A percentile compares a stretch with the other conserved stretches of the same genome.
Conservation (phyloP, 371 early-diverging fungal genomes). For the Mortierella sp. region DNA sequence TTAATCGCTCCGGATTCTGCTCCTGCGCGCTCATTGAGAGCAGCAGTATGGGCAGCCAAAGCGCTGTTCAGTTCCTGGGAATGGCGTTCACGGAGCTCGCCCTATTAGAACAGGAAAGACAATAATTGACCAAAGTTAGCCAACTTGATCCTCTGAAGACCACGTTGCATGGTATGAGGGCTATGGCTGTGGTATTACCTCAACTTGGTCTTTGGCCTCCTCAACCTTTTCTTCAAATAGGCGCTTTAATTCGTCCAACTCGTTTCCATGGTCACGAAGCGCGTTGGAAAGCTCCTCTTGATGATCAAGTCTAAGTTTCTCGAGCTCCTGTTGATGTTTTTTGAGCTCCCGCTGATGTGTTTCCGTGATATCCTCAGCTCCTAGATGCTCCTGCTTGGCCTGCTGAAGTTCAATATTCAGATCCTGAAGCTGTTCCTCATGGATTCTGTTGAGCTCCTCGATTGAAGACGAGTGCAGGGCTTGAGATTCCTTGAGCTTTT, state of each 20-base stretch:
- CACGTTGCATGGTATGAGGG: not conserved
- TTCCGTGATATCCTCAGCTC: constrained; percentile 43
- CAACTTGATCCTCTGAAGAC: not conserved
- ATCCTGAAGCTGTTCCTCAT: constrained; percentile 51
- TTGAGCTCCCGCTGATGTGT: constrained; percentile 43
- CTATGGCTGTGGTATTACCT: constrained; percentile 19
- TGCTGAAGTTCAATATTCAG: constrained; percentile 51
- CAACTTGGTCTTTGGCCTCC: constrained; percentile 48
- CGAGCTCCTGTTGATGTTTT: constrained; percentile 41
- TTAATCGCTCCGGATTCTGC: constrained; percentile 44
- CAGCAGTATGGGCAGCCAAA: constrained; percentile 46
- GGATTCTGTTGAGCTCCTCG: constrained; percentile 51
- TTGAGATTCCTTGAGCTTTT: constrained; percentile 51
- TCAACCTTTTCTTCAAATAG: constrained; percentile 40
- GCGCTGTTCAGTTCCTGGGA: constrained; percentile 39
- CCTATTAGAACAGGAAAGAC: constrained; percentile 10
- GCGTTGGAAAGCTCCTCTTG: constrained; percentile 43
- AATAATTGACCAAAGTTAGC: not conserved
- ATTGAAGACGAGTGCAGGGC: constrained; percentile 46
- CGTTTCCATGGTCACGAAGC: constrained; percentile 33
- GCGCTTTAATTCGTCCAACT: constrained; percentile 39
- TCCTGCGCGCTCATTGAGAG: constrained; percentile 53
- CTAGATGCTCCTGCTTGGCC: constrained; percentile 38
- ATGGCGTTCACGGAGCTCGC: constrained; percentile 42
- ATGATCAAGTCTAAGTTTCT: constrained; percentile 37